Evolutionary conservation across 495 filamentous ascomycete species (phyloP), one percentile per base, ranked within the genome.

Genomic region (Hypoxylon lienhwacheense): DNA sequence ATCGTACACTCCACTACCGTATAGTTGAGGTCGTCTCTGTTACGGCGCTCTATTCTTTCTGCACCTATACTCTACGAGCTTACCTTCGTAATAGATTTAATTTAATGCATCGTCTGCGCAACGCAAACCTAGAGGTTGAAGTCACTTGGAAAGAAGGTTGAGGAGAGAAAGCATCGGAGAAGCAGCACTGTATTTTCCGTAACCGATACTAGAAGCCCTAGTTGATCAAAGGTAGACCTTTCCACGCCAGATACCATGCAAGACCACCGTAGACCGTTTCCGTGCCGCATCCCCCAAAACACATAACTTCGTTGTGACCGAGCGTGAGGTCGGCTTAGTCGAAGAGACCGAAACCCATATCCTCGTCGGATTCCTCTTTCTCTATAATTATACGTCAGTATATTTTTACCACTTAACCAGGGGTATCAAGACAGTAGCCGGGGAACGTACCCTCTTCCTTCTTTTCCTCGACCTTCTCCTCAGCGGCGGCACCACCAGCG

Each of bases 311-410:
- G 58, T 65, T 65, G 54, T 49, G 47, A 52, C n/a, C 32, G 36
- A 4, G 31, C 42, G 51, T 47, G 47, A 44, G 14, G 25, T 44
- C n/a, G 47, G 69, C 59, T 83, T 89, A 97, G 81, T 97, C 92
- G 87, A 97, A 97, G 53, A 99, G 91, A 87, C 93, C 93, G 82
- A 99, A 96, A 70, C 93, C 93, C 93, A 99, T 99, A 72, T 99
- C 93, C 72, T 99, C 93, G 77, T 99, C 93, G 70, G 93, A 97
- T 84, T 97, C 93, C 77, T 86, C 78, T 75, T 78, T 80, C 69
- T 77, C 78, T 81, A 58, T 22, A 35, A 8, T 5, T 16, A 39
- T 33, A 21, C 31, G 66, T 73, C 67, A 72, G 79, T 57, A 51
- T 60, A 53, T n/a, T n/a, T n/a, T n/a, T n/a, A n/a, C 11, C 5